A percentile compares a stretch with the other conserved stretches of the same genome.
Conservation (phyloP, 768 basidiomycete species). For the Kwoniella sp. region DNA sequence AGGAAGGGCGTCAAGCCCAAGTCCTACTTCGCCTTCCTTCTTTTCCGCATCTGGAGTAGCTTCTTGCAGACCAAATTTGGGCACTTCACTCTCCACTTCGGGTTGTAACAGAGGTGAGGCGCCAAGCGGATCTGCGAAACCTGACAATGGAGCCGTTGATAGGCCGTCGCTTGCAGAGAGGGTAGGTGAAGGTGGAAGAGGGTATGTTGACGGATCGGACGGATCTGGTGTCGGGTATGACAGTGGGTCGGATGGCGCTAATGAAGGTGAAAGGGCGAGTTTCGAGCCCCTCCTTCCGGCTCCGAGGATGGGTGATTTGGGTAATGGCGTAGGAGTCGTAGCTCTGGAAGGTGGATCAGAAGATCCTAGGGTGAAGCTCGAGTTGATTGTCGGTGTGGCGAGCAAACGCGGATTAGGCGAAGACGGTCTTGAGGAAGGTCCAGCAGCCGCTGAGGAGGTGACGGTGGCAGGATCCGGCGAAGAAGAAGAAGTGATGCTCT, state of each 20-base stretch:
- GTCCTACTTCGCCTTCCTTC: conserved; percentile 5
- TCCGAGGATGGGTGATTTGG: conserved; percentile 12
- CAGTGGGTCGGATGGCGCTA: conserved; percentile 35
- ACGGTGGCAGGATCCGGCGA: not conserved
- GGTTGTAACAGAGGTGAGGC: conserved; percentile 28
- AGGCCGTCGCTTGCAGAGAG: conserved; percentile 11
- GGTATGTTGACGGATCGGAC: conserved; percentile 45
- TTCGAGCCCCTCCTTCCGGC: conserved; percentile 4
- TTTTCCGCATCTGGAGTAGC: conserved; percentile 21
- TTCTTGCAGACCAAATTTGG: conserved; percentile 18
- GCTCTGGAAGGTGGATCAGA: conserved; percentile 30
- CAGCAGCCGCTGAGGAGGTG: conserved; percentile 5
- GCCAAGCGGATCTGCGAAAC: conserved; percentile 41
- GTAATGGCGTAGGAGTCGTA: conserved; percentile 27
- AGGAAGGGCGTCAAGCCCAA: conserved; percentile 5
- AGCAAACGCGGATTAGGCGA: conserved; percentile 23
- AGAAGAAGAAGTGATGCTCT: conserved; percentile 24
- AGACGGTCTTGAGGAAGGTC: conserved; percentile 15
- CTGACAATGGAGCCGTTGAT: conserved; percentile 4
- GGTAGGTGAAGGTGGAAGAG: conserved; percentile 46
- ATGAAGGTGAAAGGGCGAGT: conserved; percentile 16
- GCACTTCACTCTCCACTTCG: conserved; percentile 1
- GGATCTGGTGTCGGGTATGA: conserved; percentile 39
- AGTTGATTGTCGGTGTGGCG: not conserved
- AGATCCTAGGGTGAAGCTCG: conserved; percentile 29